Base-by-base conservation (phyloP, 225 moss, liverwort and hornwort genomes). In the Pseudoscleropodium purum region DNA sequence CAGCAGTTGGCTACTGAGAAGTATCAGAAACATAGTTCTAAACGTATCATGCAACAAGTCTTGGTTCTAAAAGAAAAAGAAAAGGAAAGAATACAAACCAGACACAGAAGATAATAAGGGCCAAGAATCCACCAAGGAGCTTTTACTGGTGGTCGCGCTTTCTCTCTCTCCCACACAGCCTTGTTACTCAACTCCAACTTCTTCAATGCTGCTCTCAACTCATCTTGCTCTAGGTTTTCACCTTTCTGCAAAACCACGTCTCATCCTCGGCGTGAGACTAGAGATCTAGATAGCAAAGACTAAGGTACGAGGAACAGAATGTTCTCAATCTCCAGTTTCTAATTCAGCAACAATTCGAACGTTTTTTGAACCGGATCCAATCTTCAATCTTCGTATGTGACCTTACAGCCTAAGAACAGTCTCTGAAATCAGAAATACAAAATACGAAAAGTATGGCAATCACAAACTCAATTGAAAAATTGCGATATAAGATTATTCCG, bases 121-220 rank as follows among this genome's bases (percentile, higher is more conserved):
- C 90, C 97, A 57, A 97, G 93, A 92, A 97, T 99, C 97, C 97
- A 96, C 99, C 96, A 97, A 51, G 99, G 99, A 54, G 99, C 97
- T 85, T 94, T 63, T 26, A 99, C 97, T 66, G 94, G 91, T 52
- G 95, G 95, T 75, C 99, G 94, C 39, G 89, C 89, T 23, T 69
- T 88, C 80, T 99, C 99, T 88, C 99, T 92, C 0, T 97, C 95
- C 96, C 96, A 96, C 43, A 99, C 97, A 82, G 96, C 95, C 60
- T 95, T 65, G 87, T 97, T 97, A 78, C 96, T 97, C 43, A 99
- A 88, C 89, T 91, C 92, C 90, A 99, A 75, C 95, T 93, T 91
- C 91, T 96, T 94, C 91, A 99, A 84, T 78, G 96, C 92, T 86
- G 87, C 92, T 89, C 96, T 90, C 91, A 99, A 87, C 81, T 95